Percentiles rank a stretch among this genome's conserved stretches.
Conservation (phyloP, 73 alveolate genomes). For the Paramecium tetraurelia region DNA sequence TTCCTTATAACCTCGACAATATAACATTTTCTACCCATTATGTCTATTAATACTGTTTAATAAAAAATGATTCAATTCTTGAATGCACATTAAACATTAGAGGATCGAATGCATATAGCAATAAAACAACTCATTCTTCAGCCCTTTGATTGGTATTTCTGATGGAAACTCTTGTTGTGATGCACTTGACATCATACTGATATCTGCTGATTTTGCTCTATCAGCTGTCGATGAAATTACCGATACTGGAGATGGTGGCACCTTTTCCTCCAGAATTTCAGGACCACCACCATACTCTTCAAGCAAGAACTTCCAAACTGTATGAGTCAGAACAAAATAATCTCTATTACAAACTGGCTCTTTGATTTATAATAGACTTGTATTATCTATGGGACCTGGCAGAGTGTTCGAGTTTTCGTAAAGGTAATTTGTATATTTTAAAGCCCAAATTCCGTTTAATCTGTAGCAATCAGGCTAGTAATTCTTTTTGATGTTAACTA, state of each 20-base stretch:
- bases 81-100: background rate
- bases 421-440: background rate
- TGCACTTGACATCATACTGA: slow-evolving; percentile 7
- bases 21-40: background rate
- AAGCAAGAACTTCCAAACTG: background rate
- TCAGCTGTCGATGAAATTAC: background rate
- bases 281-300: slow-evolving; percentile 42
- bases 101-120: slow-evolving; percentile 22
- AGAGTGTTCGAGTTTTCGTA: slow-evolving; percentile 13
- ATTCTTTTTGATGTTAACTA: background rate
- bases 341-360: background rate
- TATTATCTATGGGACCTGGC: slow-evolving; percentile 33
- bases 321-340: background rate
- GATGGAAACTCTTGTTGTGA: background rate
- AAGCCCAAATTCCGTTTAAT: slow-evolving; percentile 19
- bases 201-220: slow-evolving; percentile 37
- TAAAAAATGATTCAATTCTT: background rate
- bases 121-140: slow-evolving; percentile 20
- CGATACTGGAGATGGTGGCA: background rate
- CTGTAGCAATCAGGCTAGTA: background rate
- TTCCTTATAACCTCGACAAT: background rate
- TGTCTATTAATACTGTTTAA: background rate
- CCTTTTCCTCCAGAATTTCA: background rate
- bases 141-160: background rate
- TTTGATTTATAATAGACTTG: background rate